A percentile compares a stretch with the other conserved stretches of the same genome.
These are phyloP conservation scores for Casuarina equisetifolia DNA, from an alignment of 306 rosid species.

Conservation along the genomic window DNA sequence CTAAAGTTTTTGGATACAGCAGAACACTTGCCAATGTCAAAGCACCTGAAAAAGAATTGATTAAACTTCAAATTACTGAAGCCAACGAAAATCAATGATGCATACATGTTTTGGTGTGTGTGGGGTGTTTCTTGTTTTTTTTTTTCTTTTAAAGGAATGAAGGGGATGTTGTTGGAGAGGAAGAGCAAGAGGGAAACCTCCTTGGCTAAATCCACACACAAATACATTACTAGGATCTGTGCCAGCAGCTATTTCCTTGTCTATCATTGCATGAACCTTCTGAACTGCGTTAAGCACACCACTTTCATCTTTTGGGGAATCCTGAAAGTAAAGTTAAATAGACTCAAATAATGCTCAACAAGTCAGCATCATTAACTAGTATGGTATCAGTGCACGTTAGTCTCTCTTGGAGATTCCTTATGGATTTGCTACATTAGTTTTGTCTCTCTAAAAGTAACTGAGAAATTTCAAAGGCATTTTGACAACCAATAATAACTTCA, in stretches of 20 bases:
- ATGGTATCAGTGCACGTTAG: neutral
- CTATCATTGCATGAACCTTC: slow-evolving; percentile 75
- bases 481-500: neutral
- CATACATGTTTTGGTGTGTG: neutral
- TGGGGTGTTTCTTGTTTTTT: neutral
- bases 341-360: slow-evolving; percentile 10
- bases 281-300: slow-evolving; percentile 71
- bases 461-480: neutral
- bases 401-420: neutral
- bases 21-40: slow-evolving; percentile 83
- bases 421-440: neutral
- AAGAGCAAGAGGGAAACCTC: slow-evolving; percentile 52
- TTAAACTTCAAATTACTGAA: slow-evolving; percentile 15
- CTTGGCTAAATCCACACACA: slow-evolving; percentile 94
- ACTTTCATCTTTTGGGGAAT: slow-evolving; percentile 68
- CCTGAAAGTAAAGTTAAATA: slow-evolving; percentile 40
- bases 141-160: neutral
- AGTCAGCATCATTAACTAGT: slow-evolving; percentile 16
- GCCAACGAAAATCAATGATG: slow-evolving; percentile 3
- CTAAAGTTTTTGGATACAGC: slow-evolving; percentile 80
- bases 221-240: slow-evolving; percentile 71
- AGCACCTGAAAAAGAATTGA: slow-evolving; percentile 57
- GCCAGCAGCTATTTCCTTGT: slow-evolving; percentile 82
- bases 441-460: neutral
- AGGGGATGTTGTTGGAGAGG: neutral